Conservation (phyloP, 495 filamentous ascomycete genomes). For the Endocarpon pusillum region DNA sequence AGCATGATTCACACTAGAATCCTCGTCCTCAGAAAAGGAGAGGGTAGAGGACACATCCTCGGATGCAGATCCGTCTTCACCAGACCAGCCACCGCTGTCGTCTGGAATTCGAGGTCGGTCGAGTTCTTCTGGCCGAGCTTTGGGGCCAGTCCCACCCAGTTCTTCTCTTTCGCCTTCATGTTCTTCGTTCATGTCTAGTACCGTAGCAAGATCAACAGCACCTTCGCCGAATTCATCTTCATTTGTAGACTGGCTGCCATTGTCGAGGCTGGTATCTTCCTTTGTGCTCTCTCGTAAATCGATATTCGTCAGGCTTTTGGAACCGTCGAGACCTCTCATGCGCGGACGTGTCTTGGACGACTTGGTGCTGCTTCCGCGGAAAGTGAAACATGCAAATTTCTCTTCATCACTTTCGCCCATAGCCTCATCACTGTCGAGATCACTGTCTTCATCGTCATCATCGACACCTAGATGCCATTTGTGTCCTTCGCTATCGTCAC, state of each 20-base stretch:
- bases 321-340: conserved; percentile 14
- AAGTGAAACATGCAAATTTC: conserved; percentile 56
- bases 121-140: conserved; percentile 18
- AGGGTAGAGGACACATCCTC: conserved; percentile 26
- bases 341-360: conserved; percentile 13
- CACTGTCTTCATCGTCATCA: conserved; percentile 59
- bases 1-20: conserved; percentile 36
- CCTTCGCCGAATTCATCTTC: conserved; percentile 68
- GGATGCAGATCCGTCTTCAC: conserved; percentile 31
- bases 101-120: conserved; percentile 24
- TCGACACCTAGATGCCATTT: conserved; percentile 70
- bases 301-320: conserved; percentile 25
- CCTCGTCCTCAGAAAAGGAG: conserved; percentile 41
- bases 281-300: conserved; percentile 35
- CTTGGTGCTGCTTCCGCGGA: conserved; percentile 46
- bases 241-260: no score
- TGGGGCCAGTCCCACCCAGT: conserved; percentile 16
- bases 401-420: conserved; percentile 83
- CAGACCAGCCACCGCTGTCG: conserved; percentile 15
- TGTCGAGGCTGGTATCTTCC: conserved; percentile 34
- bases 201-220: conserved; percentile 67
- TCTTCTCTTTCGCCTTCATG: conserved; percentile 18
- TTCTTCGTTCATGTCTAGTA: conserved; percentile 55
- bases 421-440: conserved; percentile 84
- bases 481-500: conserved; percentile 76